Evolutionary conservation across 768 basidiomycete genomes (phyloP).

Genomic region (Hypholoma sublateritium): DNA sequence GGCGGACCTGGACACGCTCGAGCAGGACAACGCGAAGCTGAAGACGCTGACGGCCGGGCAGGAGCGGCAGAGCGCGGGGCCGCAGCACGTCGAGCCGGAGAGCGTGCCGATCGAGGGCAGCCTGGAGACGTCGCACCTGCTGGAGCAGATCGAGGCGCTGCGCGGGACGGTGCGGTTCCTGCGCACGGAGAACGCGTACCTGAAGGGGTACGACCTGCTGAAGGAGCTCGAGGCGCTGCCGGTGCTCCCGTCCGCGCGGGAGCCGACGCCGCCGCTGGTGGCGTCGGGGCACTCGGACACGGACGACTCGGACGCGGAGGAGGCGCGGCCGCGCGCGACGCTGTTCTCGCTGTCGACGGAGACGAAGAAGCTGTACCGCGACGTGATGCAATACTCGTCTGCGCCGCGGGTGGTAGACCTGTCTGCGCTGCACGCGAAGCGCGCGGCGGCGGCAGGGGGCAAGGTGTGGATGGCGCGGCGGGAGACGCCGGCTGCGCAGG

Average conservation of each 20-base stretch:
- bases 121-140: conserved; percentile 82
- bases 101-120: conserved; percentile 72
- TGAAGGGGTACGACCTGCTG: conserved; percentile 91
- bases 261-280: conserved; percentile 66
- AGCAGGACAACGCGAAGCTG: conserved; percentile 86
- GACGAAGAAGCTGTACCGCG: conserved; percentile 84
- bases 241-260: conserved; percentile 48
- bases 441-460: conserved; percentile 47
- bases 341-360: conserved; percentile 75
- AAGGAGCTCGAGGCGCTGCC: conserved; percentile 78
- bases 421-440: conserved; percentile 53
- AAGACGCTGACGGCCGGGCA: conserved; percentile 65
- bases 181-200: conserved; percentile 89
- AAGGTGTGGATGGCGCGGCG: conserved; percentile 80
- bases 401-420: conserved; percentile 87
- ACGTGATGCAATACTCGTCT: conserved; percentile 84
- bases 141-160: conserved; percentile 94
- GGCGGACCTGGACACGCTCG: conserved; percentile 80
- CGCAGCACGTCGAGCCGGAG: conserved; percentile 58
- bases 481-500: conserved; percentile 78
- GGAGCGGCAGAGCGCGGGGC: conserved; percentile 70
- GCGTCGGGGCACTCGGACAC: conserved; percentile 69
- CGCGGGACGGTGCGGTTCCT: conserved; percentile 90
- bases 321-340: conserved; percentile 44
- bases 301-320: conserved; percentile 55